Evolutionary conservation across 2,329 filamentous ascomycete species (phyloP), one percentile per base, ranked within the genome.

Genomic region (Bipolaris bicolor): DNA sequence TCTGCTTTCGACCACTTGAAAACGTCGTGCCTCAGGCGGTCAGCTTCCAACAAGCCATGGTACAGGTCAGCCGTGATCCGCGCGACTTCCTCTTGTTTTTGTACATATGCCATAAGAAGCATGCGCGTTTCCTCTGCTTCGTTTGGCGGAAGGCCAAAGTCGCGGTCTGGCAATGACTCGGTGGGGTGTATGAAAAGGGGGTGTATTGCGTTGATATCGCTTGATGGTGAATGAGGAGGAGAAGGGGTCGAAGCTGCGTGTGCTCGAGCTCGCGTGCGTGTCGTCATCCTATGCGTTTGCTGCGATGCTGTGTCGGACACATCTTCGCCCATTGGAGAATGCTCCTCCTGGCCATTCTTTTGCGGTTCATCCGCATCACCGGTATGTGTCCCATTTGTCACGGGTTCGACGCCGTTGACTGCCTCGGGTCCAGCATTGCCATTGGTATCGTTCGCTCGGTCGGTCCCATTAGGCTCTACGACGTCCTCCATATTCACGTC

Each of bases 51-150:
- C 50, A 96, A 81, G 1, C 90, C 90, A 49, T 87, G 82, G 60
- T 90, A 88, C 47, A 95, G 80, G 58, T 83, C 84, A 54, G 85
- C 83, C 1, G 88, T 84, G 7, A 89, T 88, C 4, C 90, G 86
- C 54, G 90, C 88, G 2, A 94, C 86, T 73, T 95, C 91, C 68
- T 95, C 91, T 71, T 95, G 91, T 75, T 94, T 94, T 69, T 94
- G 91, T 24, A 94, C 87, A 72, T 91, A 94, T 10, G 91, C 79
- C 63, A 91, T 84, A 47, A 95, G 81, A 16, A 92, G 77, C 55
- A 88, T 84, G 57, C 91, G 86, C 41, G 91, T 87, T 58, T 95
- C 90, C 63, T 93, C 90, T 1, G 91, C 91, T 77, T 95, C 91
- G 24, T 81, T 77, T 16, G 87, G 82, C 0, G 90, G 90, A 2